Percentiles rank a stretch among this genome's conserved stretches.
Conservation (phyloP, 2,329 filamentous ascomycete species). For the Curvularia verruculosa region DNA sequence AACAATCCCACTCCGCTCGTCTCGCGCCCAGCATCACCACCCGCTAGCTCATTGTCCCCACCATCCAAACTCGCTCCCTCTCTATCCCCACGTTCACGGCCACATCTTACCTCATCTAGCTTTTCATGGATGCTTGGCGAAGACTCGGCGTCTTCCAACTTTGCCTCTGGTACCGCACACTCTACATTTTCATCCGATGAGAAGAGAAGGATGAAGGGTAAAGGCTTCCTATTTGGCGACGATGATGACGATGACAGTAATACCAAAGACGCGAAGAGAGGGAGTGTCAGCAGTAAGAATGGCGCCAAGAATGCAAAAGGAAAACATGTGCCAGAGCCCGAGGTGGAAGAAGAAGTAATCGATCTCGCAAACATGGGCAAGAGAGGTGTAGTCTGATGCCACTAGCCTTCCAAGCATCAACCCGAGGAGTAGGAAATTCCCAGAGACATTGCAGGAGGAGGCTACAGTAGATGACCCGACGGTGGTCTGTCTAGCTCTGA, state of each 20-base stretch:
- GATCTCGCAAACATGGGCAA: slow-evolving; percentile 45
- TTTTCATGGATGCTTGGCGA: slow-evolving; percentile 76
- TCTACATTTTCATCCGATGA: slow-evolving; percentile 45
- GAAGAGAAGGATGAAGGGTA: slow-evolving; percentile 45
- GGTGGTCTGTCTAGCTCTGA: neutral
- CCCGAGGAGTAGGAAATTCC: neutral
- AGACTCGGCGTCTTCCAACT: slow-evolving; percentile 43
- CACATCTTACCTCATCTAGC: slow-evolving; percentile 73
- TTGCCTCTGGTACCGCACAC: slow-evolving; percentile 44
- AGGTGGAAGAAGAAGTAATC: slow-evolving; percentile 47
- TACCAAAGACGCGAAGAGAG: slow-evolving; percentile 27
- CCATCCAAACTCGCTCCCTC: slow-evolving; percentile 28
- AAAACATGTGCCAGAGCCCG: slow-evolving; percentile 32
- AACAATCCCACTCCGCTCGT: slow-evolving; percentile 15
- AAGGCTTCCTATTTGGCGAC: slow-evolving; percentile 51
- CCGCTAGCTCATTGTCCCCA: slow-evolving; percentile 11
- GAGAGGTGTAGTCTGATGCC: slow-evolving; percentile 35
- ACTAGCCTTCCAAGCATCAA: neutral
- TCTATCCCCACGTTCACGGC: slow-evolving; percentile 58
- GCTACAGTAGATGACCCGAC: slow-evolving; percentile 3
- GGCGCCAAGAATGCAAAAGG: slow-evolving; percentile 26
- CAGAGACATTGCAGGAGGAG: slow-evolving; percentile 6
- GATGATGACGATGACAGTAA: slow-evolving; percentile 44
- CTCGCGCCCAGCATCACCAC: slow-evolving; percentile 28
- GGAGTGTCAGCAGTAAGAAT: slow-evolving; percentile 28